phyloP scores from a whole-genome alignment of 2,329 filamentous ascomycete genomes.

The Cordyceps javanica region DNA sequence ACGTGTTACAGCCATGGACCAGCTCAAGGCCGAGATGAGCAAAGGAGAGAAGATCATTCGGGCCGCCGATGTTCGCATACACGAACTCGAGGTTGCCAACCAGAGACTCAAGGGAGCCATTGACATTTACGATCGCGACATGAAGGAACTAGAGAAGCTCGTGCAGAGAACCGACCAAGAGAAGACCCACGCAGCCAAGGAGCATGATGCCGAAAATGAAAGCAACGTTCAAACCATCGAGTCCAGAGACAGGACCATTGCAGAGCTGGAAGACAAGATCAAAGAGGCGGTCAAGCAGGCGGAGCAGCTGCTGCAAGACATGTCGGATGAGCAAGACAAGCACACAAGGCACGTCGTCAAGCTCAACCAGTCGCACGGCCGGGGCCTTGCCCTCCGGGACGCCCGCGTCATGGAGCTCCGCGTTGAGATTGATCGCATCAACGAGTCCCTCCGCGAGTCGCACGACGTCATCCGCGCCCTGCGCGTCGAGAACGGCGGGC shows the following conservation, averaged over 20 bases:
- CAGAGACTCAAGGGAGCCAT: conserved; percentile 46
- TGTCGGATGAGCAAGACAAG: conserved; percentile 31
- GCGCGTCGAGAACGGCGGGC: conserved; percentile 38
- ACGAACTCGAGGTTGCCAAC: conserved; percentile 44
- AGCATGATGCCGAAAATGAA: conserved; percentile 29
- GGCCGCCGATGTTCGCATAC: conserved; percentile 33
- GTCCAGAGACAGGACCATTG: conserved; percentile 31
- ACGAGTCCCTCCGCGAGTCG: conserved; percentile 38
- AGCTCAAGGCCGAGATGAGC: conserved; percentile 36
- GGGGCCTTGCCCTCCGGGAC: conserved; percentile 45
- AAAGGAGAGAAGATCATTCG: conserved; percentile 27
- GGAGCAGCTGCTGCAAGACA: conserved; percentile 31
- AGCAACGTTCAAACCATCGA: conserved; percentile 27
- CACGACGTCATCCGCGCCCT: conserved; percentile 40
- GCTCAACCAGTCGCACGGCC: conserved; percentile 37
- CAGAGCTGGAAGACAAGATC: conserved; percentile 40
- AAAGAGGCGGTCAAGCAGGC: conserved; percentile 33
- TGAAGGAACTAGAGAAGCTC: conserved; percentile 46
- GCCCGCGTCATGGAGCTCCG: conserved; percentile 43
- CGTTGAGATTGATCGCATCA: conserved; percentile 42
- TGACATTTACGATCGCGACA: conserved; percentile 47
- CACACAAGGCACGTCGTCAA: conserved; percentile 26
- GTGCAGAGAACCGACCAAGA: conserved; percentile 42
- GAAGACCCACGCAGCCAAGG: conserved; percentile 24
- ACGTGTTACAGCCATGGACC: conserved; percentile 45